Evolutionary conservation across 2,329 filamentous ascomycete species (phyloP).

Genomic region (Bipolaris zeicola): DNA sequence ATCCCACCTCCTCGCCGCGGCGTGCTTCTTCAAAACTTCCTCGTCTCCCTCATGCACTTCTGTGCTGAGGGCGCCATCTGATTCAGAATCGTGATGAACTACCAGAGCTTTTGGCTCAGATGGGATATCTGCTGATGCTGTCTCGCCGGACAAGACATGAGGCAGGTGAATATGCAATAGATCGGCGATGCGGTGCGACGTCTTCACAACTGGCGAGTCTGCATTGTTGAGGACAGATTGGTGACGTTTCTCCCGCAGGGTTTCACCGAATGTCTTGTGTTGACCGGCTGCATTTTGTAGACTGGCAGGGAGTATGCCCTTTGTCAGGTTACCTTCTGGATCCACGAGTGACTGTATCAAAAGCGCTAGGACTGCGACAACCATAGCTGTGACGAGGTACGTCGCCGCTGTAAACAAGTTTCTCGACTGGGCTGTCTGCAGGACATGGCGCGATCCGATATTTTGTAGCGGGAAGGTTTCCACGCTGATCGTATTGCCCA

Average conservation of each 20-base stretch:
- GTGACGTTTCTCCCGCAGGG: constrained; percentile 33
- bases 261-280: constrained; percentile 38
- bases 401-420: constrained; percentile 59
- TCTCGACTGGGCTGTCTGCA: constrained; percentile 62
- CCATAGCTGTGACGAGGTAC: constrained; percentile 61
- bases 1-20: constrained; percentile 69
- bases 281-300: constrained; percentile 49
- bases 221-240: constrained; percentile 32
- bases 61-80: constrained; percentile 47
- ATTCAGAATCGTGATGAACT: constrained; percentile 47
- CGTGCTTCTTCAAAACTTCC: constrained; percentile 46
- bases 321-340: constrained; percentile 54
- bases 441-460: constrained; percentile 67
- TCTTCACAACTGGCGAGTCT: constrained; percentile 33
- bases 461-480: constrained; percentile 74
- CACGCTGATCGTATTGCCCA: constrained; percentile 78
- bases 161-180: constrained; percentile 37
- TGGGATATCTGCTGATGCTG: neutral
- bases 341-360: constrained; percentile 66
- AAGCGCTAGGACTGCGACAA: constrained; percentile 67
- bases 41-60: constrained; percentile 48
- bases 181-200: constrained; percentile 41
- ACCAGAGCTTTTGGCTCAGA: constrained; percentile 49
- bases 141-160: constrained; percentile 14
- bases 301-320: constrained; percentile 58